Evolutionary conservation across 257 asterid species (phyloP), one percentile per base, ranked within the genome.

Genomic region (Schizonepeta tenuifolia): DNA sequence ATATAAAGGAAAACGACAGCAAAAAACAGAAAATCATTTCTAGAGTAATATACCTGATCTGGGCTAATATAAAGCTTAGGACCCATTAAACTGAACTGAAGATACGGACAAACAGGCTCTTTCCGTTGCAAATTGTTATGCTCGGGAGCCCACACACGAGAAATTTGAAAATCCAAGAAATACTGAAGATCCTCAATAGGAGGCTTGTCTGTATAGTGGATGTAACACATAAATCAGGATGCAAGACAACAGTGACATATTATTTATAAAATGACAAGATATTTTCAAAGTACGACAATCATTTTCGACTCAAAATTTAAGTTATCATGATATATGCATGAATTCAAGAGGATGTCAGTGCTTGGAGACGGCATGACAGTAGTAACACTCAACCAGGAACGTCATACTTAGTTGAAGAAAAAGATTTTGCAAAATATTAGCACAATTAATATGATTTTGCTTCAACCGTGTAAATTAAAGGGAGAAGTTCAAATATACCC

Each of bases 101-200:
- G 97, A 54, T 89, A 83, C 7, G 87, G 69, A 64, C 99, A 95
- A 7, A 95, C 99, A 7, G 99, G 99, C 79, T 86, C 99, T 84
- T 95, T 95, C 67, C 99, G 70, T 54, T 87, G 98, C 72, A 87
- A 84, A 72, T 80, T 88, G 79, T 87, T 95, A 79, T 83, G 97
- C 83, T 95, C 99, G 12, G 99, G 99, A 69, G 99, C 99, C 99
- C 99, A 95, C 71, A 74, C 90, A 49, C 88, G 90, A 73, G 96
- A 72, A 77, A 95, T 95, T 86, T 95, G 99, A 79, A 92, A 95
- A 83, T 95, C 99, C 68, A 95, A 73, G 84, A 95, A 95, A 81
- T 95, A 92, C 83, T 95, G 99, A 71, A 95, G 86, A 86, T 95
- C 99, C 90, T 95, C 98, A 17, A 95, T 95, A 8, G 98, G 99